Evolutionary conservation across 2,329 filamentous ascomycete species (phyloP), one percentile per base, ranked within the genome.

Genomic region (Thermomyces lanuginosus): DNA sequence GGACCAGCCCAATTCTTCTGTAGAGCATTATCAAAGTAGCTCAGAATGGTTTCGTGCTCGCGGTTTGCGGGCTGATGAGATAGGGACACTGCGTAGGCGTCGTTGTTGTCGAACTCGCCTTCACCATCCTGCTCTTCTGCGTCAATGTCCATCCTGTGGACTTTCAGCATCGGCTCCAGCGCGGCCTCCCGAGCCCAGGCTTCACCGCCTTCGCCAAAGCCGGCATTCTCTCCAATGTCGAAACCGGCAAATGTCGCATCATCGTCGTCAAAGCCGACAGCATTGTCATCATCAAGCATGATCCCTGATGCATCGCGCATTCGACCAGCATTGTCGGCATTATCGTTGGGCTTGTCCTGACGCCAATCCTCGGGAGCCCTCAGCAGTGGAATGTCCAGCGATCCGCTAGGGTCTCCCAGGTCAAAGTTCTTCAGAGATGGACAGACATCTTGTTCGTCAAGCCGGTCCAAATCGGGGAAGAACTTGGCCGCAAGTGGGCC

Each of bases 1-100:
- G 89, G 86, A 25, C 83, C 91, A 4, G 78, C 76, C 86, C 89
- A 98, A 45, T 93, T 93, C 65, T 92, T 95, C 48, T 89, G 81
- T 22, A 95, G 59, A 2, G 86, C 84, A 45, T 92, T 82, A 50
- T 98, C 89, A 46, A 98, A 98, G 58, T 95, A 98, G 45, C 80
- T 78, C n/a, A 98, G 66, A 31, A 98, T 92, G 43, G 92, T 86
- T 41, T 95, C 82, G 46, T 93, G 83, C 49, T 76, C 61, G 22
- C 55, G 57, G 32, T 81, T 80, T 26, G 65, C 64, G 29, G 72
- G 71, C 27, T 69, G 64, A 40, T 77, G 76, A 21, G 69, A 70
- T 59, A 92, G 72, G n/a, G 78, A 78, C 5, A 93, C 69, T 13
- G 76, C 65, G 46, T 82, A 93, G 36, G 80, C 69, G 30, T 73